Conservation (phyloP, 805 yeast species). For the Lipomyces sp. region DNA sequence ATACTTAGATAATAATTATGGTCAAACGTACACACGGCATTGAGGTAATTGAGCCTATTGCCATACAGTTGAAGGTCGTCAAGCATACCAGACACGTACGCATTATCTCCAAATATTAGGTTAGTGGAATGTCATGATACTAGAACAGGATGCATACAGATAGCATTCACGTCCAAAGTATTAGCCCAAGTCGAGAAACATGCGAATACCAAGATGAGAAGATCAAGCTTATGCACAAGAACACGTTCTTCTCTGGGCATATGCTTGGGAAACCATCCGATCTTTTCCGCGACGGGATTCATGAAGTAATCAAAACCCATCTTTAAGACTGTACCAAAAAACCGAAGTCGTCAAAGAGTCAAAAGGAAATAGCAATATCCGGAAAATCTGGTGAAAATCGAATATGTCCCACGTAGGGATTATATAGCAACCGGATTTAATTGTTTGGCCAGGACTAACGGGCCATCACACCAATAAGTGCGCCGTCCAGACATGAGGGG, state of each 20-base stretch:
- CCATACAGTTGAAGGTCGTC: constrained; percentile 43
- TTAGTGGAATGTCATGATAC: background rate
- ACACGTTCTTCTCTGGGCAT: constrained; percentile 36
- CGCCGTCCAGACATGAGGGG: background rate
- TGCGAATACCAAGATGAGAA: constrained; percentile 31
- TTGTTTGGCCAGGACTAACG: background rate
- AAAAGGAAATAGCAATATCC: background rate
- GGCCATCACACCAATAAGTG: background rate
- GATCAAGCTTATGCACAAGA: constrained; percentile 35
- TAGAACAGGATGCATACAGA: constrained; percentile 14
- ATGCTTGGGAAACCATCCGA: constrained; percentile 35
- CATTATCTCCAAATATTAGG: constrained; percentile 43
- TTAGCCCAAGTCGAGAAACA: constrained; percentile 36
- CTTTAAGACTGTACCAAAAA: background rate
- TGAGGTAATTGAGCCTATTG: constrained; percentile 39
- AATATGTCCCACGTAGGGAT: background rate
- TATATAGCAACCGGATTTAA: background rate
- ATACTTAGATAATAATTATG: constrained; percentile 13
- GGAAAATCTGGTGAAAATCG: background rate
- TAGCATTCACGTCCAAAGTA: constrained; percentile 32
- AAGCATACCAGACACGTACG: constrained; percentile 52
- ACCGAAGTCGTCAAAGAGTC: background rate
- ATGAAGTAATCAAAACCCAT: constrained; percentile 33
- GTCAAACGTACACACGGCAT: constrained; percentile 43
- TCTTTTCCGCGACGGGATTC: constrained; percentile 35